Evolutionary conservation across 2,329 filamentous ascomycete species (phyloP).

Genomic region (Golovinomyces cichoracearum): DNA sequence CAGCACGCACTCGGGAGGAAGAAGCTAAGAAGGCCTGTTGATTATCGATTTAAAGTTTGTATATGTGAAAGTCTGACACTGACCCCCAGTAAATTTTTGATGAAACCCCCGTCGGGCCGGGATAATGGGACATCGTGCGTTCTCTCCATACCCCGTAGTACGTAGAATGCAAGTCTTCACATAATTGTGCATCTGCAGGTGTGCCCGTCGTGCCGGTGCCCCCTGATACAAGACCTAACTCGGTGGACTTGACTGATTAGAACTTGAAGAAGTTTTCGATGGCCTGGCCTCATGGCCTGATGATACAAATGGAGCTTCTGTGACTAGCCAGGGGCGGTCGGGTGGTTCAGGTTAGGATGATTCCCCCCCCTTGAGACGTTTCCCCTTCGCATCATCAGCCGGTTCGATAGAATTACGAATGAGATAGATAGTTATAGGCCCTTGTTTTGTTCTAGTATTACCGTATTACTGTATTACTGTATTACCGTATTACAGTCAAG

Average conservation of each 20-base stretch:
- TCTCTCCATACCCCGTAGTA: background rate
- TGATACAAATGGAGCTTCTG: no score
- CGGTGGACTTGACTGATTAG: background rate
- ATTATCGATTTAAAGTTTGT: no score
- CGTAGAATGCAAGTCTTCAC: background rate
- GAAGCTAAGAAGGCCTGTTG: no score
- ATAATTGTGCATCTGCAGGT: conserved; percentile 1
- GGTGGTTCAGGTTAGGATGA: no score
- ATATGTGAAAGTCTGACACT: background rate
- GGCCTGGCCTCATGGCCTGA: background rate
- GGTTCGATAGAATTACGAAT: no score
- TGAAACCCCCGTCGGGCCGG: background rate
- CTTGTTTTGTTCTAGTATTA: no score
- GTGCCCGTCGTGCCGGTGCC: conserved; percentile 1
- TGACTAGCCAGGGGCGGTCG: no score
- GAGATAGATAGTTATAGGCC: no score
- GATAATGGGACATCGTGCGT: background rate
- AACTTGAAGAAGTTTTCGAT: background rate
- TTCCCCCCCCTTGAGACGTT: background rate
- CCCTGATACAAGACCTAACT: background rate
- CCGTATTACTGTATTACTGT: no score
- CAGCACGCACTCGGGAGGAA: background rate
- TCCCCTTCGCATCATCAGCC: background rate
- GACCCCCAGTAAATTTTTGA: background rate
- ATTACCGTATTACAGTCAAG: no score